Percentiles rank a stretch among this genome's conserved stretches.
Conservation (phyloP, 805 yeast species). For the Cyberlindnera japonica region DNA sequence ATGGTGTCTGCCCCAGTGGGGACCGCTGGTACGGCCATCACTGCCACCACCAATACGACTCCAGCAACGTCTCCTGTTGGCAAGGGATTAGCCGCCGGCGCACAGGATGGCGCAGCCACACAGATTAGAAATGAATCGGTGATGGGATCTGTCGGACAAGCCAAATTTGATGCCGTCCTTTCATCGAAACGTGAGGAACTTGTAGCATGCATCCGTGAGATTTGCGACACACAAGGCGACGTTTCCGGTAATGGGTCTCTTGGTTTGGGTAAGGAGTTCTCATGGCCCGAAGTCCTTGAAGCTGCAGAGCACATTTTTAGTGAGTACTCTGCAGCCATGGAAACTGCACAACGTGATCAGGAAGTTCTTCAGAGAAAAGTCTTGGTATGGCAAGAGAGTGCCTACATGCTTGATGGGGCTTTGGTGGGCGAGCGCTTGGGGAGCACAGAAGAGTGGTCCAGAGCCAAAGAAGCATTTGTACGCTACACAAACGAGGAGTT, state of each 20-base stretch:
- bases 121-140: neutral
- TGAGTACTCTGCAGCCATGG: slow-evolving; percentile 24
- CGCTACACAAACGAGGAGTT: slow-evolving; percentile 21
- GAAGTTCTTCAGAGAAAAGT: slow-evolving; percentile 23
- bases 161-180: slow-evolving; percentile 2
- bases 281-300: slow-evolving; percentile 18
- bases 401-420: slow-evolving; percentile 24
- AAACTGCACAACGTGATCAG: slow-evolving; percentile 20
- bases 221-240: neutral
- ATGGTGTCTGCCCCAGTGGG: neutral
- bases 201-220: slow-evolving; percentile 4
- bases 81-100: slow-evolving; percentile 9
- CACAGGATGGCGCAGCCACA: neutral
- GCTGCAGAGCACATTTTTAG: slow-evolving; percentile 17
- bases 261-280: slow-evolving; percentile 1
- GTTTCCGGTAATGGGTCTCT: neutral
- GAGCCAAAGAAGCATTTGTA: slow-evolving; percentile 21
- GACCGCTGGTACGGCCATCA: slow-evolving; percentile 1
- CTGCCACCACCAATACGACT: slow-evolving; percentile 3
- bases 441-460: slow-evolving; percentile 23
- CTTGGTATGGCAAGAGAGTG: slow-evolving; percentile 27
- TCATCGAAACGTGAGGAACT: slow-evolving; percentile 2
- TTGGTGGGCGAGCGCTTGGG: slow-evolving; percentile 18
- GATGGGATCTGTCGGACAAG: neutral
- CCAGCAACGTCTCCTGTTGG: slow-evolving; percentile 8